A percentile compares a stretch with the other conserved stretches of the same genome.
These are phyloP conservation scores for Rehmannia glutinosa DNA, from an alignment of 257 asterid species.

Conservation along the genomic window DNA sequence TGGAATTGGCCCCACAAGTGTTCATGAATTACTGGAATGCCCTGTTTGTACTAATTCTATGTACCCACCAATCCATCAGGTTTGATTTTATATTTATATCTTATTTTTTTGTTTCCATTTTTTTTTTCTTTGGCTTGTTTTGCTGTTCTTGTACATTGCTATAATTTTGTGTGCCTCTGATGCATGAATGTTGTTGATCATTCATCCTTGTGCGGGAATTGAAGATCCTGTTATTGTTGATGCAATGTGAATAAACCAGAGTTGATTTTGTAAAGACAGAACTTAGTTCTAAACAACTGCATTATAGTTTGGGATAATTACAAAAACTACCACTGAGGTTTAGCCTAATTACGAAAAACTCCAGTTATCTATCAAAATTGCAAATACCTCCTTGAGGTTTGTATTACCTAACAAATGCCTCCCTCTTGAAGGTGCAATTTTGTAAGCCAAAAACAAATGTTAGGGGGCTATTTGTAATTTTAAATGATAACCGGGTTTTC, in stretches of 20 bases:
- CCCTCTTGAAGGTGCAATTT: too few relatives aligned
- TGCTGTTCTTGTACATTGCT: slow-evolving; percentile 2
- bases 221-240: not conserved
- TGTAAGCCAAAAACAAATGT: too few relatives aligned
- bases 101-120: too few relatives aligned
- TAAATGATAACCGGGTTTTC: too few relatives aligned
- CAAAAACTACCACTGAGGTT: too few relatives aligned
- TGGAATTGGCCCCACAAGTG: slow-evolving; percentile 64
- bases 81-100: not conserved
- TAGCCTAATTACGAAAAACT: too few relatives aligned
- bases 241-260: not conserved
- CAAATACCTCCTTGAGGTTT: too few relatives aligned
- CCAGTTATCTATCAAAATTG: too few relatives aligned
- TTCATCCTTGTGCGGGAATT: not conserved
- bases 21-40: slow-evolving; percentile 91
- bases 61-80: slow-evolving; percentile 34
- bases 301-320: not conserved
- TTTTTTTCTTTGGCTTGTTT: not conserved
- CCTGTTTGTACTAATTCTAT: slow-evolving; percentile 64
- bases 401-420: too few relatives aligned
- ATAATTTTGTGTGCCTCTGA: not conserved
- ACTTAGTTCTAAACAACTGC: not conserved
- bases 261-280: not conserved
- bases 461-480: too few relatives aligned
- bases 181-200: not conserved